A percentile compares a stretch with the other conserved stretches of the same genome.
Conservation (phyloP, 495 filamentous ascomycete species). For the Hyaloscypha variabilis region DNA sequence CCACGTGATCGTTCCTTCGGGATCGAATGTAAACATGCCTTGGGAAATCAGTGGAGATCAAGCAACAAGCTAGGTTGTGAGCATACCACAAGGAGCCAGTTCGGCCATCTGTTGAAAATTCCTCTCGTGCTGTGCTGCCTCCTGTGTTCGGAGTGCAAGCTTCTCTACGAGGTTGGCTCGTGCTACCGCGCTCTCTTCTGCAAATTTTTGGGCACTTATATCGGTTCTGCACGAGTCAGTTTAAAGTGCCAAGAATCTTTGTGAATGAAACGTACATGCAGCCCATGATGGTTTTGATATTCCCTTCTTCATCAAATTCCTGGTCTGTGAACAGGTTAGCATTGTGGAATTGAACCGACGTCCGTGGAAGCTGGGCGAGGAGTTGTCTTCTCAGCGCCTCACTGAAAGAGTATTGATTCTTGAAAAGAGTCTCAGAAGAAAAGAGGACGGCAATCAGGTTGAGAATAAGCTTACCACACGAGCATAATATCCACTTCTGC, state of each 20-base stretch:
- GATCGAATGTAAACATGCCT: slow-evolving; percentile 70
- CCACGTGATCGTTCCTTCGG: slow-evolving; percentile 61
- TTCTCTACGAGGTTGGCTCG: slow-evolving; percentile 65
- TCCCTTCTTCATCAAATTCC: slow-evolving; percentile 28
- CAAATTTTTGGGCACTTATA: slow-evolving; percentile 25
- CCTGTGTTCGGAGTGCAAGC: slow-evolving; percentile 63
- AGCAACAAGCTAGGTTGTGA: neutral
- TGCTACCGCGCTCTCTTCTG: slow-evolving; percentile 54
- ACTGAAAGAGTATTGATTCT: too few species aligned
- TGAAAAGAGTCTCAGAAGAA: neutral
- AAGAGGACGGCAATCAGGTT: neutral
- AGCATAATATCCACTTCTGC: slow-evolving; percentile 28
- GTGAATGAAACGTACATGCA: slow-evolving; percentile 19
- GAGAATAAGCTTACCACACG: slow-evolving; percentile 7
- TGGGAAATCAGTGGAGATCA: slow-evolving; percentile 33
- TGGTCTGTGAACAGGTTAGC: slow-evolving; percentile 10
- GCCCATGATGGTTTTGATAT: slow-evolving; percentile 29
- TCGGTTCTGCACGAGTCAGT: slow-evolving; percentile 20
- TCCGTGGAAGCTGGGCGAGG: too few species aligned
- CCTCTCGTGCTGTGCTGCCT: slow-evolving; percentile 67
- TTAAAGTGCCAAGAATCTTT: neutral
- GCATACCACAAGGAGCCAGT: slow-evolving; percentile 52
- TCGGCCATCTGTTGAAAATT: slow-evolving; percentile 75
- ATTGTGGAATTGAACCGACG: neutral
- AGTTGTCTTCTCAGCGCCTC: too few species aligned